A percentile compares a stretch with the other conserved stretches of the same genome.
Evolutionary conservation across 371 early-diverging fungal genomes (phyloP).

Genomic region (Mucor racemosus): DNA sequence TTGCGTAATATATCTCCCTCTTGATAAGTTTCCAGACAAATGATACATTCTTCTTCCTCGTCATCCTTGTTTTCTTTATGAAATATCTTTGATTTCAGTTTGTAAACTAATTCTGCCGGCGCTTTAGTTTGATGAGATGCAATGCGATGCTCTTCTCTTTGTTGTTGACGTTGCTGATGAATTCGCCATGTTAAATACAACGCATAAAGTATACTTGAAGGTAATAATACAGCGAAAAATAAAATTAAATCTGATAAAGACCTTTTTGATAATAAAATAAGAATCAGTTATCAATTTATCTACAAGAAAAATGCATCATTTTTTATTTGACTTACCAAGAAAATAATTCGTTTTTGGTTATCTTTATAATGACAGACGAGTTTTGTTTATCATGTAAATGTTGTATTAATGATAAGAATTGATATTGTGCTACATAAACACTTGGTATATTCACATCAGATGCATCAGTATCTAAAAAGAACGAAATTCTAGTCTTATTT

Average conservation of each 20-base stretch:
- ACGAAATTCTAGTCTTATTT: not conserved
- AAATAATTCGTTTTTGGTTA: slow-evolving; percentile 48
- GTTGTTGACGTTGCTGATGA: slow-evolving; percentile 60
- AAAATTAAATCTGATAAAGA: not conserved
- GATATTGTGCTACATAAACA: slow-evolving; percentile 77
- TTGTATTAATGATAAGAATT: slow-evolving; percentile 62
- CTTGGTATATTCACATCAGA: slow-evolving; percentile 79
- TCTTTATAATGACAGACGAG: slow-evolving; percentile 45
- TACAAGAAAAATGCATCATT: not conserved
- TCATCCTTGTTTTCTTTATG: slow-evolving; percentile 2
- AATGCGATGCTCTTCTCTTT: not conserved
- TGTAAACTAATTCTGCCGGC: not conserved
- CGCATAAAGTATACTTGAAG: slow-evolving; percentile 76
- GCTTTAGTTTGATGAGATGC: not conserved
- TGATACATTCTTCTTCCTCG: slow-evolving; percentile 85
- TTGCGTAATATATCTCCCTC: slow-evolving; percentile 81
- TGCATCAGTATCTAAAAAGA: slow-evolving; percentile 57
- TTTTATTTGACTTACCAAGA: slow-evolving; percentile 39
- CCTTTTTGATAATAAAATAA: not conserved
- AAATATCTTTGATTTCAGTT: not conserved
- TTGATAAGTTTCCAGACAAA: slow-evolving; percentile 93
- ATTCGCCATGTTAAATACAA: slow-evolving; percentile 77
- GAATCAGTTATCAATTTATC: too few species aligned
- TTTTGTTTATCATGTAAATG: slow-evolving; percentile 36
- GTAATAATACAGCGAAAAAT: slow-evolving; percentile 72